Conservation (phyloP, 495 filamentous ascomycete genomes). For the Aspergillus ellipticus region DNA sequence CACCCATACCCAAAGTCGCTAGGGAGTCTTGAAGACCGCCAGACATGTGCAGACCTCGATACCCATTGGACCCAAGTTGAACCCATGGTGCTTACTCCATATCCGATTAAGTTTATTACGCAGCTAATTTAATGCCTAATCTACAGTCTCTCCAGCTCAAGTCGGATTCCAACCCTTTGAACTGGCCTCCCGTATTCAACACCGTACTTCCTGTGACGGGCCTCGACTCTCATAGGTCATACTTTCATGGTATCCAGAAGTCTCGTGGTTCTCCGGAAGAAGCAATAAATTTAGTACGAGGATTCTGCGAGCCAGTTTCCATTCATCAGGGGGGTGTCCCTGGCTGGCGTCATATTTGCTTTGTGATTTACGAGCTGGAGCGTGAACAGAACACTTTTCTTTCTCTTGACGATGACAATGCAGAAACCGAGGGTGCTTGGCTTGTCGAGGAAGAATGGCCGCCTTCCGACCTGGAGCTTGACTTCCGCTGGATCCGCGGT, state of each 20-base stretch:
- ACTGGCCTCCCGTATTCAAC: slow-evolving; percentile 28
- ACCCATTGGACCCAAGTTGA: slow-evolving; percentile 20
- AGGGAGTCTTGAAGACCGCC: slow-evolving; percentile 10
- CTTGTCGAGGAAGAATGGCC: slow-evolving; percentile 18
- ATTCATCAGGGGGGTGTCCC: slow-evolving; percentile 25
- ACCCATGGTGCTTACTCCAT: slow-evolving; percentile 18
- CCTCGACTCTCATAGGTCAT: slow-evolving; percentile 7
- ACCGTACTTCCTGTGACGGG: slow-evolving; percentile 11
- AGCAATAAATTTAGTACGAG: slow-evolving; percentile 18
- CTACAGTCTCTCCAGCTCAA: slow-evolving; percentile 24
- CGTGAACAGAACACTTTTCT: background rate
- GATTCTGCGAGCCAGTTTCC: slow-evolving; percentile 28
- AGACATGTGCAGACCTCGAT: slow-evolving; percentile 30
- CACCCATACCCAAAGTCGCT: slow-evolving; percentile 23
- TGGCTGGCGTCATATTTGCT: slow-evolving; percentile 43
- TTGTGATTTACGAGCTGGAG: slow-evolving; percentile 28
- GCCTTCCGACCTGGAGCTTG: slow-evolving; percentile 3
- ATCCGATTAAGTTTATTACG: background rate
- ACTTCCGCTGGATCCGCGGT: slow-evolving; percentile 27
- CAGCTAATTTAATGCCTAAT: background rate
- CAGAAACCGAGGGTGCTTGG: background rate
- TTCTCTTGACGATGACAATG: background rate
- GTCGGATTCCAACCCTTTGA: slow-evolving; percentile 10
- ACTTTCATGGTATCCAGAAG: slow-evolving; percentile 25
- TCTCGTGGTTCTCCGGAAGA: slow-evolving; percentile 6